A percentile compares a stretch with the other conserved stretches of the same genome.
phyloP scores from a whole-genome alignment of 495 filamentous ascomycete species.

The Hyaloscypha hepaticicola region DNA sequence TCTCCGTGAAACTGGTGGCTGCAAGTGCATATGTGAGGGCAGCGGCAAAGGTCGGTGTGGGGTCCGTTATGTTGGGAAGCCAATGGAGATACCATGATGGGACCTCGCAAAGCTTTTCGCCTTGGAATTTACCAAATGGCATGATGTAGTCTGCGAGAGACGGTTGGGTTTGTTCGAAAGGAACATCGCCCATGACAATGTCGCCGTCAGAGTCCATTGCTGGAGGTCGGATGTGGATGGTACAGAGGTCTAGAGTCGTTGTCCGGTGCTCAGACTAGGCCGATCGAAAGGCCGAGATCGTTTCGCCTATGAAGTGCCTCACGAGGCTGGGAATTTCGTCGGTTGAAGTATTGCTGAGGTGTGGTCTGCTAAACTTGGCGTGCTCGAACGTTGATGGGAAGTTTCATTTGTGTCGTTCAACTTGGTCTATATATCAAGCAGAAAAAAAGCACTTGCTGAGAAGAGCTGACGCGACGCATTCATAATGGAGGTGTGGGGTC shows the following conservation, averaged over 20 bases:
- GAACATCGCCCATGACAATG: neutral
- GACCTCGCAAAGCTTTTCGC: neutral
- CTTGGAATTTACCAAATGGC: slow-evolving; percentile 1
- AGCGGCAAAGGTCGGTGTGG: neutral
- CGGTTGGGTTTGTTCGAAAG: neutral
- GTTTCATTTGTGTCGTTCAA: neutral
- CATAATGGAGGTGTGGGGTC: neutral
- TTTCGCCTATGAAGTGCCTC: no score
- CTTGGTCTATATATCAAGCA: neutral
- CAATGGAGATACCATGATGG: neutral
- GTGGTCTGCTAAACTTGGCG: no score
- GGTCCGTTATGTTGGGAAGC: neutral
- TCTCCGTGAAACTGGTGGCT: neutral
- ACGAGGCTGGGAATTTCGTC: no score
- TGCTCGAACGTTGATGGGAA: no score
- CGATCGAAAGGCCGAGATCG: no score
- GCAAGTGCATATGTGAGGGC: neutral
- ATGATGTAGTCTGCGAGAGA: neutral
- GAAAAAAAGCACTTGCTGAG: neutral
- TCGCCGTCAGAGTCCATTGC: neutral
- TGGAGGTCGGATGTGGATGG: neutral
- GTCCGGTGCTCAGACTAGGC: neutral
- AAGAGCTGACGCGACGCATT: neutral
- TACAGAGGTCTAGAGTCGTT: neutral
- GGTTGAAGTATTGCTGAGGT: no score